Evolutionary conservation across 2,329 filamentous ascomycete genomes (phyloP), one percentile per base, ranked within the genome.

Genomic region (Venturia aucupariae): DNA sequence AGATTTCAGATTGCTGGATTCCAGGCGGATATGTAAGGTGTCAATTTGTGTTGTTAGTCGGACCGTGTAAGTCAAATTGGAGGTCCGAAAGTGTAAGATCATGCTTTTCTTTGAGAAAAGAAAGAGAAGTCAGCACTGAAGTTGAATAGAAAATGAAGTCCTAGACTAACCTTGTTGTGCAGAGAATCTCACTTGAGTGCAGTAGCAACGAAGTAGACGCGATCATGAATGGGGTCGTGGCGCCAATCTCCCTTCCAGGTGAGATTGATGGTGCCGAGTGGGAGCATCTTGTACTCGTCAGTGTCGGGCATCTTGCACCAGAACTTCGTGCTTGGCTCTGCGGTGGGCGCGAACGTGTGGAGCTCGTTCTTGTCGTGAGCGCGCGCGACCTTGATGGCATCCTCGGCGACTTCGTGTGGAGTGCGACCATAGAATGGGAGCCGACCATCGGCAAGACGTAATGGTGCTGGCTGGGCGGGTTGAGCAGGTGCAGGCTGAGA

Each of bases 391-490:
- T 57, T 35, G 51, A 57, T 35, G 24, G 41, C 60, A 30, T 62
- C 60, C 24, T 46, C 38, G 13, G 24, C 4, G 24, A 62, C 60
- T 24, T 62, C 60, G 19, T 46, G 22, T 38, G 24, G 32, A 19
- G 60, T 62, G 60, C 60, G 60, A 38, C 60, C 60, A 17, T 46
- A 62, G 13, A 17, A 62, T 15, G 60, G 60, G 27, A 46, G 2
- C 44, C 32, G 35, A 19, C 60, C 60, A 38, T 62, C 60, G 2
- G 51, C 17, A 19, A 57, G 51, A 22, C 51, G 51, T 8, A 35
- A 17, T 17, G 51, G 51, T 35, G 6, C 27, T 41, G 59, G 59
- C n/a, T 41, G 22, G 38, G 59, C 59, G 11, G 59, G 32, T n/a
- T 7, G 57, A 10, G 54, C 24, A 2, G 27, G 55, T 27, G n/a